phyloP scores from a whole-genome alignment of 257 asterid species.

The Solanum clarkiae region DNA sequence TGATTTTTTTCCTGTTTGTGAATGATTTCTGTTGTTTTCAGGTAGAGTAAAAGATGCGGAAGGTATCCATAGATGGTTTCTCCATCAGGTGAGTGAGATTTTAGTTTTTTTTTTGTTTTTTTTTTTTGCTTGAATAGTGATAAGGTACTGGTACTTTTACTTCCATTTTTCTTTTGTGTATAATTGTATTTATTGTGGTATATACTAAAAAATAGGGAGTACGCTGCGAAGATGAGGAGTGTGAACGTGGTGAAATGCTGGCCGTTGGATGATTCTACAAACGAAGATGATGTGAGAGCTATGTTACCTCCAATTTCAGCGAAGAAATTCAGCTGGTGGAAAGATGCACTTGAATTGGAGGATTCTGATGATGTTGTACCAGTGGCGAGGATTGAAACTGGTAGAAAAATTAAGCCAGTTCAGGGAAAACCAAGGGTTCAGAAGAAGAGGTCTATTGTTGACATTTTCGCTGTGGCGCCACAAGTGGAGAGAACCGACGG shows the following conservation, averaged over 20 bases:
- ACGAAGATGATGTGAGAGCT: conserved; percentile 19
- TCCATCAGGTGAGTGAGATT: conserved; percentile 35
- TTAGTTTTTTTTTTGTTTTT: not conserved
- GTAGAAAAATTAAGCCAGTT: not conserved
- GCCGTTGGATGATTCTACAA: conserved; percentile 41
- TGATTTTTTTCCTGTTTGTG: not conserved
- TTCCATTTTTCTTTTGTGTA: not conserved
- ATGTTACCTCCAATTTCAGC: conserved; percentile 50
- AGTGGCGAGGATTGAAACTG: conserved; percentile 1
- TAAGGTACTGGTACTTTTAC: not conserved
- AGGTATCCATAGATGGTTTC: conserved; percentile 31
- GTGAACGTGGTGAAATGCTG: conserved; percentile 59
- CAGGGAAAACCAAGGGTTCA: conserved; percentile 33
- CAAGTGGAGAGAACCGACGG: conserved; percentile 25
- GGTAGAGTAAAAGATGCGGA: conserved; percentile 12
- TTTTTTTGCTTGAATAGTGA: not conserved
- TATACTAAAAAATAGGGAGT: conserved; percentile 27
- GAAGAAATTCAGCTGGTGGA: conserved; percentile 68
- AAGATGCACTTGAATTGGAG: conserved; percentile 20
- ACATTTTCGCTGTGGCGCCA: conserved; percentile 58
- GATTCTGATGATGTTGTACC: conserved; percentile 12
- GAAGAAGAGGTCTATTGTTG: conserved; percentile 65
- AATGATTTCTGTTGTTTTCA: not conserved
- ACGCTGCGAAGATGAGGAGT: conserved; percentile 49
- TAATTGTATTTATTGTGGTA: not conserved